Evolutionary conservation across 129 eudicot species (phyloP).

Genomic region (Mikania micrantha): DNA sequence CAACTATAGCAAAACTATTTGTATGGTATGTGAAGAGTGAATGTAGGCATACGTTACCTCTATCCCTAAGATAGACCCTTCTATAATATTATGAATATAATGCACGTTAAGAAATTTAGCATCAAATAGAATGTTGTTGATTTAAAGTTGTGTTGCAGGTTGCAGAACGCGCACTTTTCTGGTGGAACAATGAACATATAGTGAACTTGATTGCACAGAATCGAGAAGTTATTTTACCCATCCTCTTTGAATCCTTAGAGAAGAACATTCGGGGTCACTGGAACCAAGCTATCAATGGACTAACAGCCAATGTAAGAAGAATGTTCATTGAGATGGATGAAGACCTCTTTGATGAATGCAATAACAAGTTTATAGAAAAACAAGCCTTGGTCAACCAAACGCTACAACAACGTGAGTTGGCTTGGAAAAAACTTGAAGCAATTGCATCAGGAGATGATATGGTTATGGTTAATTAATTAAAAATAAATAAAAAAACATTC

Average conservation of each 20-base stretch:
- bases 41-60: too few relatives aligned
- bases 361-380: slow-evolving; percentile 27
- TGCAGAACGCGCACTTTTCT: slow-evolving; percentile 47
- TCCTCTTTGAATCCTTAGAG: slow-evolving; percentile 52
- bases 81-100: not conserved
- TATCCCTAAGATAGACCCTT: too few relatives aligned
- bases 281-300: slow-evolving; percentile 52
- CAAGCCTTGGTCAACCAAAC: slow-evolving; percentile 28
- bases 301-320: slow-evolving; percentile 47
- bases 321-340: slow-evolving; percentile 66
- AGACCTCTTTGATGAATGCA: slow-evolving; percentile 55
- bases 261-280: slow-evolving; percentile 49
- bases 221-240: slow-evolving; percentile 47
- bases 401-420: slow-evolving; percentile 34
- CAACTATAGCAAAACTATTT: too few relatives aligned
- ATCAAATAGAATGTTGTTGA: not conserved
- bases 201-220: slow-evolving; percentile 52
- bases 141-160: slow-evolving; percentile 20
- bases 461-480: slow-evolving; percentile 19
- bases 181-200: slow-evolving; percentile 48
- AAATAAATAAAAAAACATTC: not conserved
- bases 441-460: slow-evolving; percentile 36
- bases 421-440: slow-evolving; percentile 57
- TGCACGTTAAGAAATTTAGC: not conserved
- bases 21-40: too few relatives aligned